Conservation (phyloP, 208 protist genomes). For the Crithidia bombi region DNA sequence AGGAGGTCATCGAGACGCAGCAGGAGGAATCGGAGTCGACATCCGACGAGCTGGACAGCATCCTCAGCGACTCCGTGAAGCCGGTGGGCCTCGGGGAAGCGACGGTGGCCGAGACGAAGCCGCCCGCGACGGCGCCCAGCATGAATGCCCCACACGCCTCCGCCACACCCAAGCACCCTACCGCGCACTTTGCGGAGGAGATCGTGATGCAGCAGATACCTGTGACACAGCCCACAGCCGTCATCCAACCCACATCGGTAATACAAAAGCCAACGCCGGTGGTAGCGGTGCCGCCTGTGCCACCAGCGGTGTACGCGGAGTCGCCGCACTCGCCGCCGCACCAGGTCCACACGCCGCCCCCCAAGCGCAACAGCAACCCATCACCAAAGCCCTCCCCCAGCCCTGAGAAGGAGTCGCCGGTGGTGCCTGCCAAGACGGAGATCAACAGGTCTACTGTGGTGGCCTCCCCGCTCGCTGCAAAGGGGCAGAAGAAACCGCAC, state of each 20-base stretch:
- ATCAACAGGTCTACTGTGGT: background rate
- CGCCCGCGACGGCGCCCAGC: background rate
- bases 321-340: constrained; percentile 8
- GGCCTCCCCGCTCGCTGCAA: background rate
- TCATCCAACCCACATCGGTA: no score
- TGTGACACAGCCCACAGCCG: background rate
- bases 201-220: background rate
- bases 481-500: background rate
- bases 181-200: constrained; percentile 10
- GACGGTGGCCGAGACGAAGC: background rate
- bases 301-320: background rate
- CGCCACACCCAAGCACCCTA: background rate
- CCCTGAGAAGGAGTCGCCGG: background rate
- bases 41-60: background rate
- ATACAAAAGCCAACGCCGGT: background rate
- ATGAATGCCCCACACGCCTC: background rate
- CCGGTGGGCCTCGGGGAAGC: background rate
- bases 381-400: background rate
- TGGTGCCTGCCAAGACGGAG: background rate
- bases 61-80: constrained; percentile 1
- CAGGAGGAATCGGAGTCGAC: background rate
- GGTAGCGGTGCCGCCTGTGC: background rate
- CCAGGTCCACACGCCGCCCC: constrained; percentile 18
- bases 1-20: background rate
- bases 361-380: background rate